These are phyloP conservation scores for Pyrenula massariospora DNA, from an alignment of 495 filamentous ascomycete genomes.

Conservation along the genomic window DNA sequence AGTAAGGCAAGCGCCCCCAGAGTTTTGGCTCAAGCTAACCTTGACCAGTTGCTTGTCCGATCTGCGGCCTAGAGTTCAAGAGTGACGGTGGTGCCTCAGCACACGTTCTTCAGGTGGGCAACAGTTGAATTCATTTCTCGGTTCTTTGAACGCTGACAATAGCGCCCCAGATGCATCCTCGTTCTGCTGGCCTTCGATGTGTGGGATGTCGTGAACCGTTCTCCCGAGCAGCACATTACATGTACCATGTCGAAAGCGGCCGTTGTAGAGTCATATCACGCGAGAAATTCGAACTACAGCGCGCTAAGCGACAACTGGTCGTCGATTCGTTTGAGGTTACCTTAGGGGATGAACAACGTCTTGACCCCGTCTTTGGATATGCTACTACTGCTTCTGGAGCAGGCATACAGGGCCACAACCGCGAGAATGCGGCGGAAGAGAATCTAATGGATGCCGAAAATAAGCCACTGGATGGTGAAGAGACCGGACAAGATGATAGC, in stretches of 20 bases:
- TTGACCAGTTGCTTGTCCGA: constrained; percentile 23
- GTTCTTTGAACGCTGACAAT: neutral
- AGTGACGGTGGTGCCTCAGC: constrained; percentile 28
- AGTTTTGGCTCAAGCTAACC: neutral
- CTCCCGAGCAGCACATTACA: constrained; percentile 25
- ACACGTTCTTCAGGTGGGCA: constrained; percentile 35
- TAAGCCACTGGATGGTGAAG: neutral
- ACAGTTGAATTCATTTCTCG: neutral
- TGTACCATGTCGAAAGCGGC: constrained; percentile 40
- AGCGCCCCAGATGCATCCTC: constrained; percentile 23
- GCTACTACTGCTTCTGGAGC: neutral
- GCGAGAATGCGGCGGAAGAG: neutral
- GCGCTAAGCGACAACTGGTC: constrained; percentile 11
- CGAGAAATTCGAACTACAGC: constrained; percentile 20
- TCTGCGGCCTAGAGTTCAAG: constrained; percentile 40
- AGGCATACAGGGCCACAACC: neutral
- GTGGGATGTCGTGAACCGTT: constrained; percentile 30
- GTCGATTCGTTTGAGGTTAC: neutral
- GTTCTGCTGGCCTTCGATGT: constrained; percentile 32
- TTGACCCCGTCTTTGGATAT: neutral
- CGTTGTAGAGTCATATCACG: constrained; percentile 22
- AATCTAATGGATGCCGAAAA: neutral
- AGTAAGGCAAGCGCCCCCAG: constrained; percentile 2
- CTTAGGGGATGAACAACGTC: neutral
- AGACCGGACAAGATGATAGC: neutral